phyloP scores from a whole-genome alignment of 78 protist genomes.

The Planoprotostelium fungivorum region DNA sequence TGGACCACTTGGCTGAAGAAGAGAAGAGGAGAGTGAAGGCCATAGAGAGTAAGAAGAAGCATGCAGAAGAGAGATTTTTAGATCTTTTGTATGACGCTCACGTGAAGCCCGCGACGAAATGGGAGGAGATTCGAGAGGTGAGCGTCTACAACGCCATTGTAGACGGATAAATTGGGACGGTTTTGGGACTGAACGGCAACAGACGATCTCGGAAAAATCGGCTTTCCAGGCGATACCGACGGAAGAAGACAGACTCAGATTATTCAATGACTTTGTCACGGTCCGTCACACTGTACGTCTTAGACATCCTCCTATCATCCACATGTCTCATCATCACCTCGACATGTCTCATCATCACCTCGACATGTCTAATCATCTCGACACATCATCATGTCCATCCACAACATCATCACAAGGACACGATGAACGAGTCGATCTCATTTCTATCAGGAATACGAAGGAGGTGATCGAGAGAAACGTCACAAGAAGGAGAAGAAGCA shows the following conservation, averaged over 20 bases:
- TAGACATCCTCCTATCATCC: too few species aligned
- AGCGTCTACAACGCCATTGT: not conserved
- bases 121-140: not conserved
- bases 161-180: not conserved
- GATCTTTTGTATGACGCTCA: not conserved
- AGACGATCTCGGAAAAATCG: not conserved
- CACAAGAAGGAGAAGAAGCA: not conserved
- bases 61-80: not conserved
- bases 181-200: not conserved
- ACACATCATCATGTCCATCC: too few species aligned
- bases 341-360: too few species aligned
- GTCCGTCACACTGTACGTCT: not conserved
- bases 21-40: not conserved
- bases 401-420: too few species aligned
- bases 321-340: too few species aligned
- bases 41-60: not conserved
- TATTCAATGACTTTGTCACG: not conserved
- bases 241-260: not conserved
- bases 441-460: not conserved
- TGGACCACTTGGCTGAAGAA: not conserved
- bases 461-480: not conserved
- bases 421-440: too few species aligned
- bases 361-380: too few species aligned
- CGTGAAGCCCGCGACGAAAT: not conserved
- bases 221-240: not conserved